Evolutionary conservation across 345 rosid genomes (phyloP).

Genomic region (Corchorus olitorius): DNA sequence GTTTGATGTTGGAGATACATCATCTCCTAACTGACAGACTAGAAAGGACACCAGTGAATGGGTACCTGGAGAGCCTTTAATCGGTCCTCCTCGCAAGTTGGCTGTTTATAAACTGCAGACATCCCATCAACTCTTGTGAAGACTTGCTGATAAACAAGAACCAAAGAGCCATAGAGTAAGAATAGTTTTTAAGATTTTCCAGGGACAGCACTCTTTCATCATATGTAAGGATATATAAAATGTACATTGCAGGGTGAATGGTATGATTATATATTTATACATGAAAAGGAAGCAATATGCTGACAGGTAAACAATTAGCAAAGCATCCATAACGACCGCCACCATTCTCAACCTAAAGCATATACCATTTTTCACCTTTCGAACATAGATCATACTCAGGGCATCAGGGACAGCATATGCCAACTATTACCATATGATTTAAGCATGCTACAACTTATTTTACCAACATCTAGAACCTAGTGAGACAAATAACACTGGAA

Average conservation of each 20-base stretch:
- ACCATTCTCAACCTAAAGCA: neutral
- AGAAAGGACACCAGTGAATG: neutral
- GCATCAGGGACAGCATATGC: neutral
- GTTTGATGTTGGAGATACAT: neutral
- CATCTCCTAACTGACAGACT: neutral
- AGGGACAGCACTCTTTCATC: neutral
- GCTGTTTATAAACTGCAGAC: slow-evolving; percentile 66
- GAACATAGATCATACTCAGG: neutral
- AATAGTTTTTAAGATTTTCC: neutral
- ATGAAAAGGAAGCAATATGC: neutral
- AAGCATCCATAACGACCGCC: neutral
- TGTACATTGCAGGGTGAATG: neutral
- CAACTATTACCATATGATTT: neutral
- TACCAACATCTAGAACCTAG: neutral
- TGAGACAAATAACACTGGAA: neutral
- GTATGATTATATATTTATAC: neutral
- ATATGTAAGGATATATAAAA: neutral
- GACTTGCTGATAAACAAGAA: slow-evolving; percentile 37
- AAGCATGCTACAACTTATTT: neutral
- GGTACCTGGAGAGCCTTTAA: slow-evolving; percentile 65
- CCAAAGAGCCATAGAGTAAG: neutral
- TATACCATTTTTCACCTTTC: neutral
- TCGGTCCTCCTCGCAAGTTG: slow-evolving; percentile 46
- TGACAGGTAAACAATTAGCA: neutral
- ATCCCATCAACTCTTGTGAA: slow-evolving; percentile 47